Conservation (phyloP, 306 rosid species). For the Sindora glabra region DNA sequence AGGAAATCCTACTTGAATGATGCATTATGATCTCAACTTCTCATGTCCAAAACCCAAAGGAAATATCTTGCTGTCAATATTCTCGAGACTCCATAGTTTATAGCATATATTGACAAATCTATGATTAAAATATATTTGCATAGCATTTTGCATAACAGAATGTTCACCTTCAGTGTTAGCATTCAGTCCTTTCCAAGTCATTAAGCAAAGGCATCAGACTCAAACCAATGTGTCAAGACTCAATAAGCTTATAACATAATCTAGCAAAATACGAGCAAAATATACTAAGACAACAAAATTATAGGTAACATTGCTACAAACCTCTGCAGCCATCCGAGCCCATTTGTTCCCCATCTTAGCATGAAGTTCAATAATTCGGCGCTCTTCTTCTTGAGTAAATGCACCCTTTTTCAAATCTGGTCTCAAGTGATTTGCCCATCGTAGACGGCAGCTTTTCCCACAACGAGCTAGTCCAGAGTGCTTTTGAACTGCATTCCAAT, state of each 20-base stretch:
- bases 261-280: slow-evolving; percentile 3
- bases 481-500: slow-evolving; percentile 68
- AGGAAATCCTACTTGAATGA: no score
- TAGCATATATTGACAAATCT: neutral
- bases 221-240: neutral
- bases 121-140: neutral
- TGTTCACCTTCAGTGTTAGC: neutral
- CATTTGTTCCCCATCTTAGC: slow-evolving; percentile 63
- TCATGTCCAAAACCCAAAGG: no score
- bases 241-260: slow-evolving; percentile 2
- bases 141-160: neutral
- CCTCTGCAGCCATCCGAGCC: slow-evolving; percentile 59
- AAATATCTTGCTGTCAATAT: no score
- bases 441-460: slow-evolving; percentile 73
- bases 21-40: no score
- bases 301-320: slow-evolving; percentile 6
- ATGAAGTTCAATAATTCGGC: slow-evolving; percentile 36
- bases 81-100: no score
- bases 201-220: neutral
- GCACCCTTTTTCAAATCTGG: slow-evolving; percentile 59
- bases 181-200: neutral
- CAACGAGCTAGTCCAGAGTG: slow-evolving; percentile 59
- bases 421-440: slow-evolving; percentile 74
- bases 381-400: slow-evolving; percentile 43
- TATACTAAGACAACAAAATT: neutral